phyloP scores from a whole-genome alignment of 192 early-diverging fungal genomes.

The Linnemannia exigua region DNA sequence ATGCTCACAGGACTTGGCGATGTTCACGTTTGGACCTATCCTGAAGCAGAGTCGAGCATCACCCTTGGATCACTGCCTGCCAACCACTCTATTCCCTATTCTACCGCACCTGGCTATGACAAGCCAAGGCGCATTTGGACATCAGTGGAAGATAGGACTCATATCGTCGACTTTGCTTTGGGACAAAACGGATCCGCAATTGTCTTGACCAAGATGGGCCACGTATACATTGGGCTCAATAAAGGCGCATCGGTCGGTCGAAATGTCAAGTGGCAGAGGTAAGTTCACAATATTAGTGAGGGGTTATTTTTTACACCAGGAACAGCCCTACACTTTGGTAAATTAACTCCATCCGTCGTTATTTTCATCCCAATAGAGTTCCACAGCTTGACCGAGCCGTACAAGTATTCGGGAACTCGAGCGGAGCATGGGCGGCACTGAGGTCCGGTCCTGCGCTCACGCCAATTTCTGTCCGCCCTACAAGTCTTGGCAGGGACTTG shows the following conservation, averaged over 20 bases:
- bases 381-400: constrained; percentile 72
- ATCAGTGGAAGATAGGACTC: constrained; percentile 60
- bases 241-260: constrained; percentile 32
- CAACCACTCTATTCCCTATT: constrained; percentile 29
- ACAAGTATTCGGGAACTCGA: constrained; percentile 68
- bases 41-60: constrained; percentile 39
- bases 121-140: constrained; percentile 74
- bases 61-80: constrained; percentile 46
- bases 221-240: constrained; percentile 73
- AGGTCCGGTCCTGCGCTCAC: constrained; percentile 64
- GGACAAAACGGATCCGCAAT: constrained; percentile 78
- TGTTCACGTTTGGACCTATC: constrained; percentile 51
- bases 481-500: constrained; percentile 55
- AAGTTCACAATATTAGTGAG: neutral
- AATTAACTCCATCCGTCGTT: neutral
- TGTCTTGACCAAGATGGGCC: constrained; percentile 74
- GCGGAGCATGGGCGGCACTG: constrained; percentile 76
- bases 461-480: constrained; percentile 25
- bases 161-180: constrained; percentile 71
- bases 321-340: neutral
- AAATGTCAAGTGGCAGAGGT: constrained; percentile 55
- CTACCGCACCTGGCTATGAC: neutral
- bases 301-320: neutral
- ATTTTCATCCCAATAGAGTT: constrained; percentile 28
- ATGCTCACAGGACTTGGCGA: constrained; percentile 42